These are phyloP conservation scores for Withania somnifera DNA, from an alignment of 305 asterid species.

Conservation along the genomic window DNA sequence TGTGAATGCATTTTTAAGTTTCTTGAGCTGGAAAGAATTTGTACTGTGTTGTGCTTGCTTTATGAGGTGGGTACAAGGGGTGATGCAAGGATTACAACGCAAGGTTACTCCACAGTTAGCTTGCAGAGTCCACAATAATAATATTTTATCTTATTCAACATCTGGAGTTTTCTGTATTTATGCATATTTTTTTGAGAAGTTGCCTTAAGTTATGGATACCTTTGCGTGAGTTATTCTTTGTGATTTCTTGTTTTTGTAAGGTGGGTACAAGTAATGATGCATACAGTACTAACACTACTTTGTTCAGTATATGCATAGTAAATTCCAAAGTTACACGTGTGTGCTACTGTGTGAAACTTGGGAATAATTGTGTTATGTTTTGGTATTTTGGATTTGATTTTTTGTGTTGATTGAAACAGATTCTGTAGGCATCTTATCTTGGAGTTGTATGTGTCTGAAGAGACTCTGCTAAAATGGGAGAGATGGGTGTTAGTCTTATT, in stretches of 20 bases:
- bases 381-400: not conserved
- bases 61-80: not conserved
- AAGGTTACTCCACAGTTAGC: not conserved
- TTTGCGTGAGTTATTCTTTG: not conserved
- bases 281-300: not conserved
- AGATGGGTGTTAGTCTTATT: slow-evolving; percentile 20
- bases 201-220: slow-evolving; percentile 1
- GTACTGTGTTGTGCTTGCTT: not conserved
- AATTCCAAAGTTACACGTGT: not conserved
- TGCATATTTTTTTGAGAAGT: not conserved
- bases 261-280: not conserved
- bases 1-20: slow-evolving; percentile 6
- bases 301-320: not conserved
- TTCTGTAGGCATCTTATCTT: slow-evolving; percentile 4
- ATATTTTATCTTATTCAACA: not conserved
- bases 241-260: not conserved
- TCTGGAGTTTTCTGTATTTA: not conserved
- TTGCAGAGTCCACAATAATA: not conserved
- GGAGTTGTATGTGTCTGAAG: slow-evolving; percentile 16
- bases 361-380: not conserved
- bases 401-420: slow-evolving; percentile 9
- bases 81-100: not conserved
- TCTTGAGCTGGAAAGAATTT: not conserved
- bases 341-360: not conserved
- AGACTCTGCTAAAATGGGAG: slow-evolving; percentile 37